phyloP scores from a whole-genome alignment of 1,139 yeast genomes.

The Spathaspora sp. region DNA sequence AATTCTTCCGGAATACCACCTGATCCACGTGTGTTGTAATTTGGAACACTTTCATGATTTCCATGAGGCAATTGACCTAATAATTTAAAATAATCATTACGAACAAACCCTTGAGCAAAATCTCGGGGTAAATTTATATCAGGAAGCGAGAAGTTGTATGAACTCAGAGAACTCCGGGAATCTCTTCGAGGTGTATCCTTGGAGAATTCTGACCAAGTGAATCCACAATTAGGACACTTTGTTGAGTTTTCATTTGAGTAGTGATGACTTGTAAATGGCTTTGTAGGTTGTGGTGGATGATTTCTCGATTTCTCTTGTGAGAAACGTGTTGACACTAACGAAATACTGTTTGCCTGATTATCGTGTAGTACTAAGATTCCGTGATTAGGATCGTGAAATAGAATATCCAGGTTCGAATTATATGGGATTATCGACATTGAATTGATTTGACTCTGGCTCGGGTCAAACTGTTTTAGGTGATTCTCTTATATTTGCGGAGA shows the following conservation, averaged over 20 bases:
- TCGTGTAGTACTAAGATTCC: conserved; percentile 48
- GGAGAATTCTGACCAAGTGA: conserved; percentile 22
- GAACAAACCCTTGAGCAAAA: conserved; percentile 27
- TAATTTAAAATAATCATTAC: conserved; percentile 40
- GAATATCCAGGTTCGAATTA: conserved; percentile 29
- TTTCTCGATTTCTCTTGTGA: neutral
- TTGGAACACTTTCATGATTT: conserved; percentile 6
- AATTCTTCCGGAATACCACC: conserved; percentile 33
- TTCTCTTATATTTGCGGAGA: neutral
- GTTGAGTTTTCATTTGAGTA: conserved; percentile 6
- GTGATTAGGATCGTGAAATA: conserved; percentile 39
- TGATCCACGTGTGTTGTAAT: neutral
- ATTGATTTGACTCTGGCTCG: no score
- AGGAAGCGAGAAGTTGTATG: neutral
- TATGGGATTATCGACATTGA: conserved; percentile 44
- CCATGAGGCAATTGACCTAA: conserved; percentile 30
- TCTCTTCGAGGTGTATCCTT: conserved; percentile 5
- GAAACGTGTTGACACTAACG: conserved; percentile 24
- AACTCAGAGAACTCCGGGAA: conserved; percentile 3
- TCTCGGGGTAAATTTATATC: conserved; percentile 8
- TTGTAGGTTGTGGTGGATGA: conserved; percentile 3
- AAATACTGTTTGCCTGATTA: conserved; percentile 39
- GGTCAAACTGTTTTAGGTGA: neutral
- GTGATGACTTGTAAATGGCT: conserved; percentile 4
- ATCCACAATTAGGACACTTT: conserved; percentile 49